A percentile compares a stretch with the other conserved stretches of the same genome.
Conservation (phyloP, 345 rosid species). For the Acer saccharum region DNA sequence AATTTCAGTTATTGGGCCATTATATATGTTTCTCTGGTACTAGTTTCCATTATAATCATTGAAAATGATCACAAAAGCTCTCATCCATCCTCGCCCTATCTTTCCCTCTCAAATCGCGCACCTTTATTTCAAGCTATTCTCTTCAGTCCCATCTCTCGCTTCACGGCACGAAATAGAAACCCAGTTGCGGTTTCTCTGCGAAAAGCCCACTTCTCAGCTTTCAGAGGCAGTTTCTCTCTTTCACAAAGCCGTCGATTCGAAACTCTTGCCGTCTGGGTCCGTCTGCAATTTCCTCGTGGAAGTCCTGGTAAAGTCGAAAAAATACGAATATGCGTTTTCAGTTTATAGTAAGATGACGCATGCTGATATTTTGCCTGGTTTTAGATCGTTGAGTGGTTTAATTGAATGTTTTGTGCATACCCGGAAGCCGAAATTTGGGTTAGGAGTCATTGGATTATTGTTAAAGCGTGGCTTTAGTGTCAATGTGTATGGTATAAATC, state of each 20-base stretch:
- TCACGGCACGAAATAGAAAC: conserved; percentile 35
- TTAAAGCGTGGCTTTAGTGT: conserved; percentile 56
- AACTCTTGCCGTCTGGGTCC: conserved; percentile 29
- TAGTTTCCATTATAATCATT: too few species aligned
- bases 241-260: conserved; percentile 40
- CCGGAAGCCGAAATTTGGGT: conserved; percentile 32
- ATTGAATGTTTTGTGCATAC: conserved; percentile 54
- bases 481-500: conserved; percentile 44
- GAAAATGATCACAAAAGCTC: conserved; percentile 10
- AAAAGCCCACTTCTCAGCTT: conserved; percentile 37
- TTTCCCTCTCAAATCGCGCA: not conserved
- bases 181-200: conserved; percentile 38
- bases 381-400: conserved; percentile 53
- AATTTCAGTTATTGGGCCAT: too few species aligned
- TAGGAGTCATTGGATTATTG: conserved; percentile 53
- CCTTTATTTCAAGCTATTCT: conserved; percentile 25
- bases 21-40: too few species aligned
- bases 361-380: conserved; percentile 34
- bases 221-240: conserved; percentile 45
- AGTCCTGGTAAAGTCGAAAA: conserved; percentile 53
- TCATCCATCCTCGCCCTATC: not conserved
- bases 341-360: conserved; percentile 46
- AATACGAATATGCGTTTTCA: conserved; percentile 48
- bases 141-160: conserved; percentile 24
- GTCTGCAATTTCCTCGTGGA: conserved; percentile 49